Evolutionary conservation across 306 rosid species (phyloP), one percentile per base, ranked within the genome.

Genomic region (Parietaria judaica): DNA sequence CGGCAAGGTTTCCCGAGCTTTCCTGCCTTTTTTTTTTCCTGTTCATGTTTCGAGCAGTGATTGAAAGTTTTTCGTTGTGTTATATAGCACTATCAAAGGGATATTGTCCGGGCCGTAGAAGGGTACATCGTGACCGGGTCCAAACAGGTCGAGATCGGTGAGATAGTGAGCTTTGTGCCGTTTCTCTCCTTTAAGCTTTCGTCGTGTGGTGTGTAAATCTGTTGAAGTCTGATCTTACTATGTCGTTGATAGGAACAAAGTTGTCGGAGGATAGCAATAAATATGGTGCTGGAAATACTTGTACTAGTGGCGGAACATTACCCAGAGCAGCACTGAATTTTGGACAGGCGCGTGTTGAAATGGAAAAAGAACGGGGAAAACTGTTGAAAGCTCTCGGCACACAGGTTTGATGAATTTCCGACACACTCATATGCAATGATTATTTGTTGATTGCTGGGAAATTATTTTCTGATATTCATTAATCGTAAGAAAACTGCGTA

Each of bases 81-180:
- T 76, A 74, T 59, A 23, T 83, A 88, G 98, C 98, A 92, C 71
- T 92, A 86, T 79, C 98, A 92, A 84, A 84, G 98, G 72, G 98
- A 88, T 74, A 84, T 92, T 66, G 98, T 92, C 66, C 98, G 98
- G 63, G 95, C 96, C 54, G 95, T 84, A 52, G 98, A 92, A 75
- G 96, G 96, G 64, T 88, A 88, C 79, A 86, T 88, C 74, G 94
- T 92, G 49, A 88, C 94, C 3, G 98, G 98, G 60, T 92, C 96
- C 67, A 92, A 92, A 79, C 95, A 92, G 78, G 88, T 92, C 60
- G 98, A 92, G 82, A 86, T 92, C 64, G 98, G 98, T 80, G 64
- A 69, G 80, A 72, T 69, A 61, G 53, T 58, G 72, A 44, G 65
- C 71, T 71, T 68, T 58, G 14, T 11, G 6, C 8, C 51, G 8